A percentile compares a stretch with the other conserved stretches of the same genome.
phyloP scores from a whole-genome alignment of 2,329 filamentous ascomycete species.

The Ophiocordyceps polyrhachis-furcata region DNA sequence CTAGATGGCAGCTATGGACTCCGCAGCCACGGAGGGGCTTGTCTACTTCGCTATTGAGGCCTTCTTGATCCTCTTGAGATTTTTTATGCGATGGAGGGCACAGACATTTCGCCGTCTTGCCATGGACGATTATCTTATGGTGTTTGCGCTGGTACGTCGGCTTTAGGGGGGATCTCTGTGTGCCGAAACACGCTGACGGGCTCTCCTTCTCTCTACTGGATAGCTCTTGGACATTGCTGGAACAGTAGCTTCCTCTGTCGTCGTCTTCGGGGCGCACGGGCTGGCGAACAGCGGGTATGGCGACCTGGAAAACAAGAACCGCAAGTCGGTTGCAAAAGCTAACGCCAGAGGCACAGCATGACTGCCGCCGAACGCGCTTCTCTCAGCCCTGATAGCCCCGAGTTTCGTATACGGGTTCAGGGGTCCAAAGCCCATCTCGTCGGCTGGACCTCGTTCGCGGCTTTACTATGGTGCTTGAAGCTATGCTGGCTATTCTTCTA shows the following conservation, averaged over 20 bases:
- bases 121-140: not conserved
- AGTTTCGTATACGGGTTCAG: not conserved
- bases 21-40: not conserved
- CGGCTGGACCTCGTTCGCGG: constrained; percentile 33
- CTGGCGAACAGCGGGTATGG: not conserved
- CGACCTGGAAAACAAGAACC: not conserved
- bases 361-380: not conserved
- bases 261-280: not conserved
- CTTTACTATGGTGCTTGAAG: constrained; percentile 35
- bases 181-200: not conserved
- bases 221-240: not conserved
- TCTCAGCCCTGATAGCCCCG: not conserved
- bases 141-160: not conserved
- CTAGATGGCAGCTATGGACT: not conserved
- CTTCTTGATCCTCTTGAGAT: not conserved
- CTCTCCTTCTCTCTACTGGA: not conserved
- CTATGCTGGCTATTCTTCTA: constrained; percentile 36
- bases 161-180: not conserved
- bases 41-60: not conserved
- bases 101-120: not conserved
- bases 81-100: not conserved
- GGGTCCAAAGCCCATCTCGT: constrained; percentile 37
- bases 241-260: not conserved
- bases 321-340: not conserved
- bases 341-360: not conserved